phyloP scores from a whole-genome alignment of 1,284 basidiomycete species.

The Trichosporon faecale region DNA sequence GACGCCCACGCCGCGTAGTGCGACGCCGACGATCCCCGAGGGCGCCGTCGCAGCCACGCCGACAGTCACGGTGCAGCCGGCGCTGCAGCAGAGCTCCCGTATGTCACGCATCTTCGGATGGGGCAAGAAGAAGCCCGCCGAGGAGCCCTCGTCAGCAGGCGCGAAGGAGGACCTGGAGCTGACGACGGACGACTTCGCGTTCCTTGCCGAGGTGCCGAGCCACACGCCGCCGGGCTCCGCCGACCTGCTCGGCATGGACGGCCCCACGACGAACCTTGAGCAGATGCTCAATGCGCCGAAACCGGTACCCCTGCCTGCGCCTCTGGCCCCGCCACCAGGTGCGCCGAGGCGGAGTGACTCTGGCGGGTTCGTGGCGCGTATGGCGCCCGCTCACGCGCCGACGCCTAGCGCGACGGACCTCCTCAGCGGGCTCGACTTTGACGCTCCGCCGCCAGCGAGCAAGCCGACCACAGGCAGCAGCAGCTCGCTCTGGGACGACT shows the following conservation, averaged over 20 bases:
- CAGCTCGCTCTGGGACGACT: slow-evolving; percentile 31
- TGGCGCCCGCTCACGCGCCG: slow-evolving; percentile 22
- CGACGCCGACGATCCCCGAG: slow-evolving; percentile 13
- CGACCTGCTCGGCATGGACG: slow-evolving; percentile 41
- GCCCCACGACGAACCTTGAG: slow-evolving; percentile 37
- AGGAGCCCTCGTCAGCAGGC: background rate
- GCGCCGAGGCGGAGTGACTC: slow-evolving; percentile 1
- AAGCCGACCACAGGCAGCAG: background rate
- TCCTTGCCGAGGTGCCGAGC: slow-evolving; percentile 49
- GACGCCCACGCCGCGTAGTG: slow-evolving; percentile 6
- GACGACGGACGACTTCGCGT: slow-evolving; percentile 48
- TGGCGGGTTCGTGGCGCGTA: slow-evolving; percentile 29
- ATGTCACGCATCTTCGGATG: slow-evolving; percentile 43
- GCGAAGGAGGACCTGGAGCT: slow-evolving; percentile 43
- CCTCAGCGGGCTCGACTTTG: slow-evolving; percentile 40
- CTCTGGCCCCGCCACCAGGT: slow-evolving; percentile 35
- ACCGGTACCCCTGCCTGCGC: slow-evolving; percentile 32
- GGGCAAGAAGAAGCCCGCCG: slow-evolving; percentile 8
- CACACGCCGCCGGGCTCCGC: slow-evolving; percentile 30
- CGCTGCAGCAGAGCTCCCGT: slow-evolving; percentile 34
- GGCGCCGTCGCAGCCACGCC: slow-evolving; percentile 16
- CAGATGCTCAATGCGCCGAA: slow-evolving; percentile 32
- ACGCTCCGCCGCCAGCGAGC: slow-evolving; percentile 14
- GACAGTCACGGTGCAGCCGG: background rate
- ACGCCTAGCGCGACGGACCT: slow-evolving; percentile 36